Base-by-base conservation (phyloP, 805 yeast species). In the Suhomyces prunicola region DNA sequence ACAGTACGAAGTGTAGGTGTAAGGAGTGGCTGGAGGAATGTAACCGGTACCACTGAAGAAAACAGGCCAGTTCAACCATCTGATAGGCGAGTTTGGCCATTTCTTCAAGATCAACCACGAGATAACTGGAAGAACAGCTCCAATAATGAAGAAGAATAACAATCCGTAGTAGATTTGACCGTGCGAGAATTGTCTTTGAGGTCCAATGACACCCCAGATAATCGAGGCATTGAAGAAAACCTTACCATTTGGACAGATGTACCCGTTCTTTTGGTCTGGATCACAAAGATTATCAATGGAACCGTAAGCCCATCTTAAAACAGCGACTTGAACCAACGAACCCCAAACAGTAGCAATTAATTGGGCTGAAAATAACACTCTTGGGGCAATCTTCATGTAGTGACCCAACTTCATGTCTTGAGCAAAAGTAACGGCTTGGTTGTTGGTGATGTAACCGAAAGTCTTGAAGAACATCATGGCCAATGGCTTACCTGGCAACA, bases 1-100 rank as follows among this genome's bases (percentile, higher is more conserved):
- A 56, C 84, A 79, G 71, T 79, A 85, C 6, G 82, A 68, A 31
- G 81, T 77, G 66, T 84, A 85, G 65, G 84, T 85, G 66, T 84
- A 85, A 27, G 88, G 84, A 4, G 90, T 84, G 39, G 88, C 86
- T 42, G 93, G 92, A 13, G 93, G 92, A 60, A 86, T 82, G 58
- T 77, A 74, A 45, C 85, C 85, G n/a, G 78, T 70, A 59, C 78
- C 79, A 13, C 73, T 65, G 65, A 74, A 74, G 67, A 74, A 74
- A 46, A 74, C 74, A 9, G 76, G 74, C 73, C 74, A 59, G 57
- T 59, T 57, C 52, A 58, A 42, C 60, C 60, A 57, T 53, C 60
- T 56, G 48, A 58, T 47, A 46, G 66, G 68, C 24, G 69, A 63
- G 60, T 66, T 70, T 55, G 77, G 79, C 76, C 75, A 73, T 59